Conservation (phyloP, 2,329 filamentous ascomycete species). For the Curvularia lunata region DNA sequence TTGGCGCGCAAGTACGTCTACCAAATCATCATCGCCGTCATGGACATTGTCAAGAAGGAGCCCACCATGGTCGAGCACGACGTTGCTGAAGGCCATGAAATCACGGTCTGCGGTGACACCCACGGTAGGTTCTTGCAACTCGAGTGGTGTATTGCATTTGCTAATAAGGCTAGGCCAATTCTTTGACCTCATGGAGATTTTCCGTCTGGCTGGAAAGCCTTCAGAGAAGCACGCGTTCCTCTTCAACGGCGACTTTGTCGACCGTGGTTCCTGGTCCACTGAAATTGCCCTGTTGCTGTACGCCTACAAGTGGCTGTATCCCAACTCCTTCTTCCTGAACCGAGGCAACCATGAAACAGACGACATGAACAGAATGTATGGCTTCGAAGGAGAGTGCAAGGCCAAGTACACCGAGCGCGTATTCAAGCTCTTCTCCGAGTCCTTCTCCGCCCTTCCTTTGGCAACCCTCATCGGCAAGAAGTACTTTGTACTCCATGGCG, state of each 20-base stretch:
- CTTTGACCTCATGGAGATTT: constrained; percentile 96
- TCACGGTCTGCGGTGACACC: constrained; percentile 97
- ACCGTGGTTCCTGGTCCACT: constrained; percentile 96
- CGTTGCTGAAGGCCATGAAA: constrained; percentile 74
- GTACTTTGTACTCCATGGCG: constrained; percentile 91
- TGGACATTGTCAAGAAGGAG: constrained; percentile 88
- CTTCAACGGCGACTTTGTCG: constrained; percentile 99
- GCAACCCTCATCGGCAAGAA: constrained; percentile 91
- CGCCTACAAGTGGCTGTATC: constrained; percentile 94
- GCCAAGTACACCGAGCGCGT: constrained; percentile 95
- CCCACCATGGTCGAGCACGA: constrained; percentile 96
- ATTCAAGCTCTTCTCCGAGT: constrained; percentile 98
- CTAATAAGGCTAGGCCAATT: constrained; percentile 76
- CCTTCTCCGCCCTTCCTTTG: constrained; percentile 90
- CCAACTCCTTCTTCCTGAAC: constrained; percentile 90
- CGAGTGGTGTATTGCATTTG: not conserved
- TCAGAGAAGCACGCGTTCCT: constrained; percentile 89
- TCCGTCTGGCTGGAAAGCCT: constrained; percentile 86
- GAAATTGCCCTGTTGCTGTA: constrained; percentile 94
- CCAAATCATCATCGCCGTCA: constrained; percentile 90
- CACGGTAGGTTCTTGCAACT: constrained; percentile 68
- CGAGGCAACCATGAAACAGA: constrained; percentile 98
- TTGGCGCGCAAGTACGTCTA: constrained; percentile 96
- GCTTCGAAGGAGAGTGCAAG: constrained; percentile 97
- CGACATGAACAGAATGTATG: constrained; percentile 98